phyloP scores from a whole-genome alignment of 2,329 filamentous ascomycete genomes.

The Botryosphaeria dothidea region DNA sequence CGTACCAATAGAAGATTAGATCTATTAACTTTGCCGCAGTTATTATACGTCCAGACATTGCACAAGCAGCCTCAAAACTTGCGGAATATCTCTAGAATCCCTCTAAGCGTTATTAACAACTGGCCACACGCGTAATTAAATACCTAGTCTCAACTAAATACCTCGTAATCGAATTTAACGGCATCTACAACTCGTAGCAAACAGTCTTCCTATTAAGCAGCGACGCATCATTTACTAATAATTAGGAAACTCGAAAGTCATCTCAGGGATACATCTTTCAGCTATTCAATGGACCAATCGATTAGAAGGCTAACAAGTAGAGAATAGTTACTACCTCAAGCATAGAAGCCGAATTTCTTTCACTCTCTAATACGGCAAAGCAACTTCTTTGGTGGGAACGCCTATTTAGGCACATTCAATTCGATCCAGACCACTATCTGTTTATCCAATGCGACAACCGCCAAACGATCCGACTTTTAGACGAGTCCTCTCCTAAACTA shows the following conservation, averaged over 20 bases:
- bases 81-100: conserved; percentile 24
- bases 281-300: conserved; percentile 24
- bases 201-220: conserved; percentile 15
- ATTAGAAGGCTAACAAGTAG: conserved; percentile 24
- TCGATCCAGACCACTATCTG: not conserved
- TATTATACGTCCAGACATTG: conserved; percentile 23
- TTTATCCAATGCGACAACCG: conserved; percentile 17
- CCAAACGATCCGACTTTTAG: conserved; percentile 18
- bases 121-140: conserved; percentile 20
- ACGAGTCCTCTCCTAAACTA: not conserved
- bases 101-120: conserved; percentile 18
- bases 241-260: conserved; percentile 21
- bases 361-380: conserved; percentile 14
- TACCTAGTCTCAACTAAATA: conserved; percentile 21
- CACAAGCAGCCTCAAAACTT: conserved; percentile 21
- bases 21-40: conserved; percentile 22
- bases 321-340: conserved; percentile 25
- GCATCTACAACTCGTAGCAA: conserved; percentile 15
- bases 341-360: conserved; percentile 26
- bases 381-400: conserved; percentile 20
- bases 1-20: conserved; percentile 25
- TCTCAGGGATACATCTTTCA: conserved; percentile 28
- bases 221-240: conserved; percentile 24
- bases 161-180: conserved; percentile 16
- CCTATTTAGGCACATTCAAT: conserved; percentile 22